These are phyloP conservation scores for Canavalia gladiata DNA, from an alignment of 306 rosid species.

Conservation along the genomic window DNA sequence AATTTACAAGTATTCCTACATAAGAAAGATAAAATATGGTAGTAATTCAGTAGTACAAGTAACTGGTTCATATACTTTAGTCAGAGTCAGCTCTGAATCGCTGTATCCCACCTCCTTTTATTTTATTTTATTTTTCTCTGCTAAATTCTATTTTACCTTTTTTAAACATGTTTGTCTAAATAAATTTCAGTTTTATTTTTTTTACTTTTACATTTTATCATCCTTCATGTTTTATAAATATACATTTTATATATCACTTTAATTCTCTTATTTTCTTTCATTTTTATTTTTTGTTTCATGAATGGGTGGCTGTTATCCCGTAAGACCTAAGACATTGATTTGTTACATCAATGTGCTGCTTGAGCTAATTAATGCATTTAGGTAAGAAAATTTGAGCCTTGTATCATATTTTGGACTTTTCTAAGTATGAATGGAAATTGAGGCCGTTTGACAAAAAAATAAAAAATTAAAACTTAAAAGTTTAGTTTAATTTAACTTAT, in stretches of 20 bases:
- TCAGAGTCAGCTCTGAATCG: conserved; percentile 42
- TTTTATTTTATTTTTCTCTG: neutral
- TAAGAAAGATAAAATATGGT: conserved; percentile 33
- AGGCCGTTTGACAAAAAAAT: no score
- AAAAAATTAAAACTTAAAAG: no score
- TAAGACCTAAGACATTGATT: neutral
- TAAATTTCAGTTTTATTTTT: conserved; percentile 2
- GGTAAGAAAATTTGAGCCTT: no score
- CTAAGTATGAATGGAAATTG: no score
- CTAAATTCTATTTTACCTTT: conserved; percentile 19
- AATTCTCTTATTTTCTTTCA: conserved; percentile 16
- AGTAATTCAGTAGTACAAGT: conserved; percentile 43
- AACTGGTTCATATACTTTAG: neutral
- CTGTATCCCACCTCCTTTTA: conserved; percentile 53
- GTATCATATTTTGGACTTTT: no score
- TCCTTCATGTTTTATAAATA: neutral
- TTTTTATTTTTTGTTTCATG: conserved; percentile 15
- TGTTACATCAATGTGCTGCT: neutral
- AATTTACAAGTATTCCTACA: neutral
- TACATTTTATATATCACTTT: neutral
- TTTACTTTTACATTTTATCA: neutral
- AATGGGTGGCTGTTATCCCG: neutral
- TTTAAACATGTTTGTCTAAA: neutral
- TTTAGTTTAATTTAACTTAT: no score
- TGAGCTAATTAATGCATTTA: no score